phyloP scores from a whole-genome alignment of 768 basidiomycete species.

The Pleurotus platypus region DNA sequence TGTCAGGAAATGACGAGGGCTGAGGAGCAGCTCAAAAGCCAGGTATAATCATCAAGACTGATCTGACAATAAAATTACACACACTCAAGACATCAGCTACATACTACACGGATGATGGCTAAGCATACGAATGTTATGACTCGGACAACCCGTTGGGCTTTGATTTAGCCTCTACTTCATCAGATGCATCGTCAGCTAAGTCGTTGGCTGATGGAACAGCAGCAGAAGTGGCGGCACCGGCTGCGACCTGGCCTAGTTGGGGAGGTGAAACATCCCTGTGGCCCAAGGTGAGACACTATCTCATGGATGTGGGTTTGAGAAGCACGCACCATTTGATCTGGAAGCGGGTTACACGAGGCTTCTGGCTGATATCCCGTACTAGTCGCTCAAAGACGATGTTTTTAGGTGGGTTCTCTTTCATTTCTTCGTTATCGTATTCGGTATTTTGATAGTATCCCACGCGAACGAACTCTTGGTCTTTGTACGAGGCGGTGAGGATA shows the following conservation, averaged over 20 bases:
- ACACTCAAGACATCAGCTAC: background rate
- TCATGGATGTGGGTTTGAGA: background rate
- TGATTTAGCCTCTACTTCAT: conserved; percentile 22
- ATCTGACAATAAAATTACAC: background rate
- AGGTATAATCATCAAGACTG: background rate
- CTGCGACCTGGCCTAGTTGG: conserved; percentile 35
- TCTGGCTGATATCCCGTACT: conserved; percentile 83
- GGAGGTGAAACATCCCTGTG: conserved; percentile 64
- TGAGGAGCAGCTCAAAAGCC: no score
- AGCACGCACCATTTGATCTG: conserved; percentile 77
- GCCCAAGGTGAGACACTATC: background rate
- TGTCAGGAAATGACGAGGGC: no score
- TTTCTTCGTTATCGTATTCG: conserved; percentile 94
- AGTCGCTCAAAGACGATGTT: conserved; percentile 76
- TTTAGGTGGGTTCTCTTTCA: conserved; percentile 69
- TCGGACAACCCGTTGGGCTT: conserved; percentile 15
- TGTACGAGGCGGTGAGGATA: conserved; percentile 94
- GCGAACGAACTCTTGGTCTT: conserved; percentile 97
- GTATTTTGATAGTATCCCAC: conserved; percentile 99
- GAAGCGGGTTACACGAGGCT: conserved; percentile 91
- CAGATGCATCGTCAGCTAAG: conserved; percentile 38
- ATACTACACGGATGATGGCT: background rate
- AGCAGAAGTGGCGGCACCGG: conserved; percentile 68
- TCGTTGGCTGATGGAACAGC: conserved; percentile 74
- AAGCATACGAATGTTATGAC: conserved; percentile 17